phyloP scores from a whole-genome alignment of 75 land plant species.

The Picea glauca region DNA sequence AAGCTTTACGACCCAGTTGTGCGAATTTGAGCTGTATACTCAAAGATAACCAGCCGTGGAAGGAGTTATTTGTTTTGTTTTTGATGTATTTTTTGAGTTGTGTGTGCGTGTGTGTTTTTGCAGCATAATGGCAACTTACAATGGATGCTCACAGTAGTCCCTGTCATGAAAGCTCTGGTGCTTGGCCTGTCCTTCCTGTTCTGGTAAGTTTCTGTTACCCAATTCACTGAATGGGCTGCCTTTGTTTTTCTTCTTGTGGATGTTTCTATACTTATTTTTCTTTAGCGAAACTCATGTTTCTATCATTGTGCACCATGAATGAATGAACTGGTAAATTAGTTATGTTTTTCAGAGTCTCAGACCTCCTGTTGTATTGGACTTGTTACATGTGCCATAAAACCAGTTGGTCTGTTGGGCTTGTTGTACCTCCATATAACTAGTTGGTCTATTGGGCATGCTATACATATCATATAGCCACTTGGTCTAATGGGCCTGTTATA shows the following conservation, averaged over 20 bases:
- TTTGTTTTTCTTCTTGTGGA: not conserved
- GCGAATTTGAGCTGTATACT: not conserved
- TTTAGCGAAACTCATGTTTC: not conserved
- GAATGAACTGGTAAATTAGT: too few species aligned
- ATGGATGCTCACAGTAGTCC: slow-evolving; percentile 76
- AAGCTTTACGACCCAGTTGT: not conserved
- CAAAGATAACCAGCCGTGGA: not conserved
- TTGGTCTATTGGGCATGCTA: too few species aligned
- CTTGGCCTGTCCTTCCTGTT: slow-evolving; percentile 70
- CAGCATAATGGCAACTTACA: slow-evolving; percentile 81
- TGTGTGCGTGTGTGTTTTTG: slow-evolving; percentile 4
- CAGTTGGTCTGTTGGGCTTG: too few species aligned
- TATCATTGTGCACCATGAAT: too few species aligned
- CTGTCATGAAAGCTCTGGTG: slow-evolving; percentile 79
- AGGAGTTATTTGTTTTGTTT: not conserved
- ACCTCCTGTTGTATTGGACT: too few species aligned
- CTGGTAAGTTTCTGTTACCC: slow-evolving; percentile 45
- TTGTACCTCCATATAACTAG: too few species aligned
- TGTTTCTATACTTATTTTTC: not conserved
- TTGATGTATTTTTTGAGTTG: not conserved
- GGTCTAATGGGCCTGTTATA: too few species aligned
- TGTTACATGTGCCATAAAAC: too few species aligned
- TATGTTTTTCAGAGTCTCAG: too few species aligned
- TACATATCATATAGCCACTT: too few species aligned
- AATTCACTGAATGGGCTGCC: not conserved